Evolutionary conservation across 2,329 filamentous ascomycete genomes (phyloP).

Genomic region (Aspergillus pseudotamarii): DNA sequence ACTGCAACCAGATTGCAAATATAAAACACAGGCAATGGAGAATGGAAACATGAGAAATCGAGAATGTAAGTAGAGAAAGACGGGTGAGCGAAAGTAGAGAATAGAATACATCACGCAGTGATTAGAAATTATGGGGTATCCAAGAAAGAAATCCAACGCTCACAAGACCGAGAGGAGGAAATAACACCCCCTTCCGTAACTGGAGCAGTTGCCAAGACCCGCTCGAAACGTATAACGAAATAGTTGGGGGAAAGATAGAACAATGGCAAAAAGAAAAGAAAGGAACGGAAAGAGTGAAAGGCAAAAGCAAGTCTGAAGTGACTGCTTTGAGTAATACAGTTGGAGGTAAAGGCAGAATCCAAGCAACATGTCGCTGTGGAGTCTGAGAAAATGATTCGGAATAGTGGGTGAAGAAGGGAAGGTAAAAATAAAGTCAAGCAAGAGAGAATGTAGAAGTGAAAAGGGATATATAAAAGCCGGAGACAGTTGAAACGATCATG

Average conservation of each 20-base stretch:
- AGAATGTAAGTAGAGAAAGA: not conserved
- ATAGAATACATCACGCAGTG: constrained; percentile 25
- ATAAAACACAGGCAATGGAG: not conserved
- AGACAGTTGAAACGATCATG: not conserved
- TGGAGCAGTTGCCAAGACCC: constrained; percentile 17
- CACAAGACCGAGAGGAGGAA: constrained; percentile 14
- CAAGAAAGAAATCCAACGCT: constrained; percentile 25
- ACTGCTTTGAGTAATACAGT: not conserved
- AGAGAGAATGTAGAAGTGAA: not conserved
- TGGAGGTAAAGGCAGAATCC: not conserved
- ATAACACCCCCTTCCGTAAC: constrained; percentile 1
- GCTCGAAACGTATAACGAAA: constrained; percentile 17
- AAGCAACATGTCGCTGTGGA: constrained; percentile 1
- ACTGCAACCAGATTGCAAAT: constrained; percentile 4
- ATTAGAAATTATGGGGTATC: constrained; percentile 29
- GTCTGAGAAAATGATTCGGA: not conserved
- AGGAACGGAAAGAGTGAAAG: constrained; percentile 12
- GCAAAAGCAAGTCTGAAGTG: not conserved
- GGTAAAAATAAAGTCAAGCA: not conserved
- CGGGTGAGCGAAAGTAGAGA: constrained; percentile 9
- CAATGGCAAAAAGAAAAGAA: constrained; percentile 3
- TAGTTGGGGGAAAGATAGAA: not conserved
- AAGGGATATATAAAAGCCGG: not conserved
- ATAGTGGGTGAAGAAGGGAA: not conserved
- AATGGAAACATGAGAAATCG: constrained; percentile 1